Conservation (phyloP, 2,329 filamentous ascomycete genomes). For the Byssochlamys sp. region DNA sequence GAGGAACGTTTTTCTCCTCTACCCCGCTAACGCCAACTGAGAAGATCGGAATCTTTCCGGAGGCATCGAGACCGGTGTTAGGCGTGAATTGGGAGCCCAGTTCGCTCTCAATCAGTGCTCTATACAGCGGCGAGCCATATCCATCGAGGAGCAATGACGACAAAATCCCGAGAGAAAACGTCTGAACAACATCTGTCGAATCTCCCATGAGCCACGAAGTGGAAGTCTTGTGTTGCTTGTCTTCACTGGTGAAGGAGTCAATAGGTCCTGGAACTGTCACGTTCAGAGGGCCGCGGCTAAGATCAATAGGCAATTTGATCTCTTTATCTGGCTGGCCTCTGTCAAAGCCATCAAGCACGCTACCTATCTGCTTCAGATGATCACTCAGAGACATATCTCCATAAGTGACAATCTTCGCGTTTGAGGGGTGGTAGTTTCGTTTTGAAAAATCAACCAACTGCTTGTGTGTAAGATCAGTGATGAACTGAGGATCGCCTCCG, state of each 20-base stretch:
- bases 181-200: constrained; percentile 71
- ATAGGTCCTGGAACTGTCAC: constrained; percentile 70
- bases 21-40: constrained; percentile 89
- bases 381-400: constrained; percentile 79
- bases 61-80: constrained; percentile 82
- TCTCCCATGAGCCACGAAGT: constrained; percentile 86
- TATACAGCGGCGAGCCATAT: constrained; percentile 88
- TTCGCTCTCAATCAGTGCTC: constrained; percentile 75
- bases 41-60: constrained; percentile 68
- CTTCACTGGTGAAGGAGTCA: constrained; percentile 74
- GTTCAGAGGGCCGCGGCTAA: constrained; percentile 56
- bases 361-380: constrained; percentile 70
- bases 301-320: constrained; percentile 64
- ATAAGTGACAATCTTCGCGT: constrained; percentile 91
- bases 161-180: constrained; percentile 73
- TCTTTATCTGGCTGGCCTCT: constrained; percentile 60
- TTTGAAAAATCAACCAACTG: constrained; percentile 81
- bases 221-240: constrained; percentile 88
- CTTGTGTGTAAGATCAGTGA: constrained; percentile 87
- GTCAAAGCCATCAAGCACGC: constrained; percentile 63
- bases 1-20: constrained; percentile 64
- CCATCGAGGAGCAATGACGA: constrained; percentile 82
- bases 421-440: constrained; percentile 93
- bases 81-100: constrained; percentile 89
- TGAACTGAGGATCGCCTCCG: constrained; percentile 89